A percentile compares a stretch with the other conserved stretches of the same genome.
phyloP scores from a whole-genome alignment of 768 basidiomycete genomes.

The Tylopilus subfusipes region DNA sequence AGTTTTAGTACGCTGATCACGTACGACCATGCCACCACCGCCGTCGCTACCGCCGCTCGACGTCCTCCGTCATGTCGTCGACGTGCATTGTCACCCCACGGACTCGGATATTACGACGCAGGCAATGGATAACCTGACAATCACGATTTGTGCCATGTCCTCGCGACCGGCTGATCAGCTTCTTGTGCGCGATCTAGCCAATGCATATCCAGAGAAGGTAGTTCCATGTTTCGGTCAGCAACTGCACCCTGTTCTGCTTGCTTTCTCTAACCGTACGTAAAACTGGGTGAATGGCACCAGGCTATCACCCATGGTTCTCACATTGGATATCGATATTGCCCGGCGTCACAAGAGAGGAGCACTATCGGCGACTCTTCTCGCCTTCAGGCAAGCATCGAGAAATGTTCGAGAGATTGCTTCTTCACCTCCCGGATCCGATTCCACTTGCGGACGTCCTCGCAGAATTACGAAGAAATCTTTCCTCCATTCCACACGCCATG shows the following conservation, averaged over 20 bases:
- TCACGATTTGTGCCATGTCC: constrained; percentile 85
- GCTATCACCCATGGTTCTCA: constrained; percentile 94
- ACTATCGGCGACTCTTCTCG: constrained; percentile 74
- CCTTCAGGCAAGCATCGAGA: constrained; percentile 33
- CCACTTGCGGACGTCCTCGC: constrained; percentile 55
- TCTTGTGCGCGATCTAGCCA: constrained; percentile 65
- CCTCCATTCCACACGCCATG: constrained; percentile 66
- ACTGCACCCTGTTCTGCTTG: constrained; percentile 6
- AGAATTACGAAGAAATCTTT: constrained; percentile 58
- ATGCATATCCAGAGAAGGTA: constrained; percentile 58
- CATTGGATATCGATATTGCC: constrained; percentile 61
- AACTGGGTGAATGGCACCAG: constrained; percentile 37
- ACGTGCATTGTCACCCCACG: constrained; percentile 92
- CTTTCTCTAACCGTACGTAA: constrained; percentile 8
- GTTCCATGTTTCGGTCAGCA: constrained; percentile 86
- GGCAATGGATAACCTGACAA: constrained; percentile 52
- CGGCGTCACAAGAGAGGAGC: constrained; percentile 54
- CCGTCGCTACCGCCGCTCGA: constrained; percentile 24
- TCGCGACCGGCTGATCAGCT: constrained; percentile 63
- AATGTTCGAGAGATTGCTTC: constrained; percentile 55
- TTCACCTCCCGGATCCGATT: constrained; percentile 68
- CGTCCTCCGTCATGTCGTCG: constrained; percentile 69
- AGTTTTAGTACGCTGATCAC: neutral
- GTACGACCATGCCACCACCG: neutral
- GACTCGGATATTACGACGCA: constrained; percentile 54